phyloP scores from a whole-genome alignment of 2,329 filamentous ascomycete species.

The Epichloe gansuensis region DNA sequence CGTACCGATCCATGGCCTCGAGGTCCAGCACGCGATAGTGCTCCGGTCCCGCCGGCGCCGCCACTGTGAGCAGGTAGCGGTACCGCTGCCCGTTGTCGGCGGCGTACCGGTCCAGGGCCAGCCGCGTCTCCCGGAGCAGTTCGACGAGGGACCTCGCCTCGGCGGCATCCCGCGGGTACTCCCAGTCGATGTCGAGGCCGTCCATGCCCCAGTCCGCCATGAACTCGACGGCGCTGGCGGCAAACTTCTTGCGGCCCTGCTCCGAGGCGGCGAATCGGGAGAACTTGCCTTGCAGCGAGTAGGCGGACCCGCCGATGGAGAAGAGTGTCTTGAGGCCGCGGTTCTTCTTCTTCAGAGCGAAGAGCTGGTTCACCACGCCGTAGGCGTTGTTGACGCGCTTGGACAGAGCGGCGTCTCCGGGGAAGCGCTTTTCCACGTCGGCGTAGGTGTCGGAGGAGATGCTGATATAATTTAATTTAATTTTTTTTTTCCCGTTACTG shows the following conservation, averaged over 20 bases:
- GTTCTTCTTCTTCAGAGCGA: conserved; percentile 61
- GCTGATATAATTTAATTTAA: conserved; percentile 6
- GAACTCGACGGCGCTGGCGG: conserved; percentile 51
- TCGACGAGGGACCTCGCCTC: conserved; percentile 30
- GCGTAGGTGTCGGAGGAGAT: conserved; percentile 22
- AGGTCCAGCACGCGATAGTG: conserved; percentile 40
- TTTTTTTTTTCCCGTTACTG: not conserved
- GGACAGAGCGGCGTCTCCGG: conserved; percentile 42
- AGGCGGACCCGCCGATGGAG: conserved; percentile 72
- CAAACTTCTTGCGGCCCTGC: conserved; percentile 51
- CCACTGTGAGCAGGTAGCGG: conserved; percentile 38
- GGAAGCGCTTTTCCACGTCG: conserved; percentile 54
- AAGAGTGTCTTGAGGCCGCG: conserved; percentile 68
- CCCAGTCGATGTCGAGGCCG: conserved; percentile 45
- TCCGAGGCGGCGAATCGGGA: conserved; percentile 47
- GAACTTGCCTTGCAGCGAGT: conserved; percentile 50
- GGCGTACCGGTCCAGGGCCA: conserved; percentile 31
- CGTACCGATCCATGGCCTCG: conserved; percentile 38
- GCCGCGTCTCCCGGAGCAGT: conserved; percentile 29
- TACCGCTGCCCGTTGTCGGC: conserved; percentile 25
- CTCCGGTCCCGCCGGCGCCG: conserved; percentile 32
- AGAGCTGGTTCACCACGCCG: conserved; percentile 67
- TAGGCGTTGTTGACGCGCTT: conserved; percentile 53
- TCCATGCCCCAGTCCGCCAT: conserved; percentile 55
- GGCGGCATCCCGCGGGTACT: conserved; percentile 29